phyloP scores from a whole-genome alignment of 176 grass and related monocot species.

The Eragrostis curvula region DNA sequence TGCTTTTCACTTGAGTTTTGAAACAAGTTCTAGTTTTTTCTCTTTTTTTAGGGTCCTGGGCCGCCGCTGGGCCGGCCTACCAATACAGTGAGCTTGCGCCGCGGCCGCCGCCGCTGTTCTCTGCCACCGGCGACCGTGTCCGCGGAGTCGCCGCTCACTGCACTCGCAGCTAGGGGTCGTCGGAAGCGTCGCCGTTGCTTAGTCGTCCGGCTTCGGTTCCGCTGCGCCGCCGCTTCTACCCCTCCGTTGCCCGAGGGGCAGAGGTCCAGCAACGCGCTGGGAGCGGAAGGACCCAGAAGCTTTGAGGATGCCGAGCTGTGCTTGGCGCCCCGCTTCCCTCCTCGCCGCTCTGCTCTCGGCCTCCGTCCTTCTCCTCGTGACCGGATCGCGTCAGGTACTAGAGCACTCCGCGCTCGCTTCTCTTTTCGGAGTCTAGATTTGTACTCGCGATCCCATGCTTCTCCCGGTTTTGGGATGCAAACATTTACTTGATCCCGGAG shows the following conservation, averaged over 20 bases:
- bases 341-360: conserved; percentile 12
- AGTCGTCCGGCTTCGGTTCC: not conserved
- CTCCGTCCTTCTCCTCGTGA: conserved; percentile 25
- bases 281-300: conserved; percentile 2
- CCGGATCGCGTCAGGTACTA: conserved; percentile 42
- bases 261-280: not conserved
- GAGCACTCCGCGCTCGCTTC: not conserved
- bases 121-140: conserved; percentile 19
- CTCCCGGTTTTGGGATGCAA: not conserved
- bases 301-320: conserved; percentile 35
- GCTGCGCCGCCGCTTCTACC: not conserved
- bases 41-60: no score
- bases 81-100: not conserved
- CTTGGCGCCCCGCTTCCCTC: not conserved
- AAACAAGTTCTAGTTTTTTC: no score
- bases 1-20: no score
- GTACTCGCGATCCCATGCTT: not conserved
- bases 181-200: not conserved
- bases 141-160: not conserved
- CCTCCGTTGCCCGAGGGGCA: not conserved
- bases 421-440: conserved; percentile 17
- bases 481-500: not conserved
- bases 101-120: not conserved
- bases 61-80: no score
- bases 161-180: not conserved